These are phyloP conservation scores for Pyrenophora tritici-repentis DNA, from an alignment of 2,329 filamentous ascomycete species.

Conservation along the genomic window DNA sequence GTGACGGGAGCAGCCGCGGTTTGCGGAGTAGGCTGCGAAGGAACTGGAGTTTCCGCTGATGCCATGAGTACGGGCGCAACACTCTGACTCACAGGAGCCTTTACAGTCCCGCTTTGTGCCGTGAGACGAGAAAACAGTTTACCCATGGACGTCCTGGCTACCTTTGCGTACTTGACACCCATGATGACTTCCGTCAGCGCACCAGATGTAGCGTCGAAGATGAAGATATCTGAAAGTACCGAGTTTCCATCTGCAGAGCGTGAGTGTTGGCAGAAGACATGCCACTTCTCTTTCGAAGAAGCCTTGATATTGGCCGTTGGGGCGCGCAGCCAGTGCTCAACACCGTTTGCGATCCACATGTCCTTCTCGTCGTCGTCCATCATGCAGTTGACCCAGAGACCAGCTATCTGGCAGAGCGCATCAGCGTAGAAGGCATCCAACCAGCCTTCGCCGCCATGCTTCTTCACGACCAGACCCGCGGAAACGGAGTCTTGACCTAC, in stretches of 20 bases:
- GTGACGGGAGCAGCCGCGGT: too few relatives aligned
- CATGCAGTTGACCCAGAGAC: conserved; percentile 40
- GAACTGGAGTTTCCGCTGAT: too few relatives aligned
- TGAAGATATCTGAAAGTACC: conserved; percentile 39
- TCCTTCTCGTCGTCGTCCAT: conserved; percentile 21
- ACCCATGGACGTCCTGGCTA: conserved; percentile 26
- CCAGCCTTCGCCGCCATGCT: conserved; percentile 28
- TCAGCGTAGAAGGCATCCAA: conserved; percentile 28
- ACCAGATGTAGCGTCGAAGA: conserved; percentile 36
- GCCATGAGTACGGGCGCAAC: too few relatives aligned
- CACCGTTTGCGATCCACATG: conserved; percentile 41
- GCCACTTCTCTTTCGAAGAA: conserved; percentile 23
- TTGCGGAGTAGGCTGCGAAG: too few relatives aligned
- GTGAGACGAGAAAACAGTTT: conserved; percentile 4
- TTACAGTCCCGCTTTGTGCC: too few relatives aligned
- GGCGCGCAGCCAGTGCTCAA: conserved; percentile 27
- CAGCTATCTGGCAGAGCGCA: conserved; percentile 42
- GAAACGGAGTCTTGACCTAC: conserved; percentile 13
- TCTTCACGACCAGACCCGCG: conserved; percentile 21
- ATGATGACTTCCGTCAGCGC: conserved; percentile 37
- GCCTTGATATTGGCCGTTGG: conserved; percentile 12
- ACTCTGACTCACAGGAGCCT: too few relatives aligned
- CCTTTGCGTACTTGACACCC: conserved; percentile 35
- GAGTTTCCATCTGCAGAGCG: conserved; percentile 24
- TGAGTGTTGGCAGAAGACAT: conserved; percentile 35